Percentiles rank a stretch among this genome's conserved stretches.
phyloP scores from a whole-genome alignment of 495 filamentous ascomycete species.

The Penicillium herquei region DNA sequence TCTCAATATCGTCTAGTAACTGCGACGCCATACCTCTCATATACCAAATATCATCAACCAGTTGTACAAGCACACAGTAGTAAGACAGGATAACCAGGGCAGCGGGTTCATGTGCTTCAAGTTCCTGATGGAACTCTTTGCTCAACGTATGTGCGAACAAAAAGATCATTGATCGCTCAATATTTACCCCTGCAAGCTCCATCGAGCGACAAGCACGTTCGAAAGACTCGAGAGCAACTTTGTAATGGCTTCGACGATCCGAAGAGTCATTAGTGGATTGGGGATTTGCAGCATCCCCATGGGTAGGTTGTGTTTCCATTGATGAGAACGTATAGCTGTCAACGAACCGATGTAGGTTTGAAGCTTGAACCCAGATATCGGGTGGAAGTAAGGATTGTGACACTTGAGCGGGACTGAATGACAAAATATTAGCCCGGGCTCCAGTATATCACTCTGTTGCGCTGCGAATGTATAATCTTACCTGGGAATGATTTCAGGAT shows the following conservation, averaged over 20 bases:
- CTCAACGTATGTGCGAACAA: conserved; percentile 46
- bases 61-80: conserved; percentile 39
- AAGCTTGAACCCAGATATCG: conserved; percentile 15
- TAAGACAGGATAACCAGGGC: conserved; percentile 44
- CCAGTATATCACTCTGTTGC: not conserved
- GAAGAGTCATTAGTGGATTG: not conserved
- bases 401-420: conserved; percentile 3
- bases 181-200: conserved; percentile 19
- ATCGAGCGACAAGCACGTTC: conserved; percentile 14
- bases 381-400: conserved; percentile 22
- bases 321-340: conserved; percentile 17
- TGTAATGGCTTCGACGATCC: conserved; percentile 19
- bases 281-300: not conserved
- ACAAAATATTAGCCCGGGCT: not conserved
- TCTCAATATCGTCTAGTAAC: conserved; percentile 24
- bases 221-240: conserved; percentile 7
- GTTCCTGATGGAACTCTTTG: conserved; percentile 40
- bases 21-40: conserved; percentile 30
- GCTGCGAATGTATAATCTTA: not conserved
- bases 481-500: conserved; percentile 19
- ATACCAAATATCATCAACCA: conserved; percentile 41
- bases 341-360: conserved; percentile 16
- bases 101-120: conserved; percentile 44
- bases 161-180: conserved; percentile 20
- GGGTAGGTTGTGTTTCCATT: not conserved